These are phyloP conservation scores for Pythium utonaiense DNA, from an alignment of 352 stramenopile genomes.

Conservation along the genomic window DNA sequence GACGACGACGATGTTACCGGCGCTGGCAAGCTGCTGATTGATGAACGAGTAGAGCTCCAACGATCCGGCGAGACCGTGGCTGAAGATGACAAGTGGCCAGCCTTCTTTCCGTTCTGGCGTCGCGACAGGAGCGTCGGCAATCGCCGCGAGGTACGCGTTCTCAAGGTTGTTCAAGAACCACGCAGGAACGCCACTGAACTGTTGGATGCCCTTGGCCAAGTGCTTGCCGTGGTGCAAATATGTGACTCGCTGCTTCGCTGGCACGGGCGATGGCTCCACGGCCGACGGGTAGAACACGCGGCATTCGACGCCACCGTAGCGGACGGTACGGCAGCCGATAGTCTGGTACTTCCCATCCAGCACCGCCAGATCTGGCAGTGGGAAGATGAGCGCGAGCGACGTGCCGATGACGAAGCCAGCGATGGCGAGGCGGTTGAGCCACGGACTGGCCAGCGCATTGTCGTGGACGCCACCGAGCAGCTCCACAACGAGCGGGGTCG, in stretches of 20 bases:
- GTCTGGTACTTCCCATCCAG: conserved; percentile 37
- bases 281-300: conserved; percentile 65
- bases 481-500: conserved; percentile 6
- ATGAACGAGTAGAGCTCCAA: conserved; percentile 62
- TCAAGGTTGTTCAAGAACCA: conserved; percentile 54
- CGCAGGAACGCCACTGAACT: conserved; percentile 43
- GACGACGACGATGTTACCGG: conserved; percentile 52
- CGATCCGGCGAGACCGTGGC: conserved; percentile 51
- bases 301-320: conserved; percentile 51
- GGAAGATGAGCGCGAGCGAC: conserved; percentile 40
- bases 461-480: background rate
- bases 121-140: conserved; percentile 36
- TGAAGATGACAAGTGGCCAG: conserved; percentile 62
- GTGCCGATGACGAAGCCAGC: conserved; percentile 20
- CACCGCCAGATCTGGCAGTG: conserved; percentile 45
- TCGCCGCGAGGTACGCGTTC: conserved; percentile 43
- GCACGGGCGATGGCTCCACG: background rate
- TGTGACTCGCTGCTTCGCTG: conserved; percentile 11
- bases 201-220: conserved; percentile 40
- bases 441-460: background rate
- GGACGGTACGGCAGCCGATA: conserved; percentile 38
- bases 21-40: conserved; percentile 65
- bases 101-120: conserved; percentile 12
- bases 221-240: conserved; percentile 59
- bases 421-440: background rate